phyloP scores from a whole-genome alignment of 2,329 filamentous ascomycete species.

The Scopulariopsis brevicaulis region DNA sequence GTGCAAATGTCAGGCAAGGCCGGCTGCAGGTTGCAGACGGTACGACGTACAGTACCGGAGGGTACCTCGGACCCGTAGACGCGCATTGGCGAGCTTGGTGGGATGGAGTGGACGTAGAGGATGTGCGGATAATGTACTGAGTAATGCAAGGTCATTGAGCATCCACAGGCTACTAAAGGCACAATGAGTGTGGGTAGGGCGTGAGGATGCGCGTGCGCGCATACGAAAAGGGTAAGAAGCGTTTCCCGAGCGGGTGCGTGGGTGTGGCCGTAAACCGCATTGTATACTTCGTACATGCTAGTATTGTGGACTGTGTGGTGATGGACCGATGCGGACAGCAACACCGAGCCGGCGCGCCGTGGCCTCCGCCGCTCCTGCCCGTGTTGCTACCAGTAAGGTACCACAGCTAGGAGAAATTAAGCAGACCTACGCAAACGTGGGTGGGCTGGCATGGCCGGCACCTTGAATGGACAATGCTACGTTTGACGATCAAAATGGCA shows the following conservation, averaged over 20 bases:
- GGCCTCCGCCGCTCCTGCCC: neutral
- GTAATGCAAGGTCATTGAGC: neutral
- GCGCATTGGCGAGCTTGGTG: neutral
- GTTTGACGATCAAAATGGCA: neutral
- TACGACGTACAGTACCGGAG: neutral
- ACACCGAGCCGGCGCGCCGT: slow-evolving; percentile 1
- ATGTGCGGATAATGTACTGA: slow-evolving; percentile 1
- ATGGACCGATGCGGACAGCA: neutral
- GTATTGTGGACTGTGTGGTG: neutral
- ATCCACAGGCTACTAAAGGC: neutral
- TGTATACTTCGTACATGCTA: neutral
- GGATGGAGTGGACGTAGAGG: neutral
- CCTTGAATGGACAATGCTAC: neutral
- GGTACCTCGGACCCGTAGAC: slow-evolving; percentile 2
- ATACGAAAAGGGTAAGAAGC: neutral
- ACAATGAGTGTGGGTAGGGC: neutral
- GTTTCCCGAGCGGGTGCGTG: neutral
- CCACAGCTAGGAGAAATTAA: neutral
- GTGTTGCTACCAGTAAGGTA: neutral
- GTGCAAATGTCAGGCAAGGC: neutral
- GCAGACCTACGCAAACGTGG: neutral
- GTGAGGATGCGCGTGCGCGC: neutral
- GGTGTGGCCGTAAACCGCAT: neutral
- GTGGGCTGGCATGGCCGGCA: neutral
- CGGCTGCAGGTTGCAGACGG: neutral